These are phyloP conservation scores for Melanopsichium pennsylvanicum DNA, from an alignment of 1,284 basidiomycete species.

Conservation along the genomic window DNA sequence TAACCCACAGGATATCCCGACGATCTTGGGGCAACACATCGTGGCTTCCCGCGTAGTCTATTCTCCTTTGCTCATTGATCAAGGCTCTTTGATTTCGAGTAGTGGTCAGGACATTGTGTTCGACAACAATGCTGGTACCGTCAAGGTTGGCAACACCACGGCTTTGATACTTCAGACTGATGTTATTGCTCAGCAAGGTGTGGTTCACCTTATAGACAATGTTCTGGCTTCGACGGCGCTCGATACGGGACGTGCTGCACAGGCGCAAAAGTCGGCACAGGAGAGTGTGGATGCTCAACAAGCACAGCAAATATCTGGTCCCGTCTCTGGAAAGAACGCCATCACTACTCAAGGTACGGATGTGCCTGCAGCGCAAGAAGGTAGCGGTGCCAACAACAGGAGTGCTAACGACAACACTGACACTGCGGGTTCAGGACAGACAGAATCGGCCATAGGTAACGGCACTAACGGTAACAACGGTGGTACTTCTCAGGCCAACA, in stretches of 20 bases:
- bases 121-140: conserved; percentile 36
- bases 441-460: conserved; percentile 20
- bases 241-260: conserved; percentile 39
- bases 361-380: conserved; percentile 38
- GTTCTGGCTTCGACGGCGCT: conserved; percentile 43
- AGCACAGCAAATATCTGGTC: conserved; percentile 33
- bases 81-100: conserved; percentile 45
- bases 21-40: conserved; percentile 47
- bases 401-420: conserved; percentile 33
- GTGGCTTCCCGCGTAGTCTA: conserved; percentile 48
- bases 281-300: conserved; percentile 9
- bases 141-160: conserved; percentile 45
- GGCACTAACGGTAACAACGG: conserved; percentile 33
- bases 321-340: conserved; percentile 39
- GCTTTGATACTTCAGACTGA: conserved; percentile 52
- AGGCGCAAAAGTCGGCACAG: conserved; percentile 45
- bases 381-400: conserved; percentile 31
- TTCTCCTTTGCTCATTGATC: conserved; percentile 47
- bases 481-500: conserved; percentile 17
- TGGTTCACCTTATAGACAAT: conserved; percentile 51
- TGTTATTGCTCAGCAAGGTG: conserved; percentile 48
- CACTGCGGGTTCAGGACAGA: conserved; percentile 24
- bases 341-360: conserved; percentile 43
- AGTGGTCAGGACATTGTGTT: conserved; percentile 51
- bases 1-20: conserved; percentile 25